phyloP scores from a whole-genome alignment of 78 protist genomes.

The Dictyostelium intermedium region DNA sequence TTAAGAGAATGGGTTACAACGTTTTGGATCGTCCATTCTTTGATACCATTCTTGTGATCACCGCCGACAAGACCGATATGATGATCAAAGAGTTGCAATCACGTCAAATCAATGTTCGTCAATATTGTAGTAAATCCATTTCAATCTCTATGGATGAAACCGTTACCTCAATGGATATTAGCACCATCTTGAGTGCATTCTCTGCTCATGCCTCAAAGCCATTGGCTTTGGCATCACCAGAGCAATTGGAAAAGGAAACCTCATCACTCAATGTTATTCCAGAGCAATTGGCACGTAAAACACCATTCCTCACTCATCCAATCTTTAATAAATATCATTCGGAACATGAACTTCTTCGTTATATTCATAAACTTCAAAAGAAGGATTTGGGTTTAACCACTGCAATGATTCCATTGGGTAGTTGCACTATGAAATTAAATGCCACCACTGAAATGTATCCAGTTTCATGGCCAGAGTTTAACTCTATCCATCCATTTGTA shows the following conservation, averaged over 20 bases:
- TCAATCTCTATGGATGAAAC: slow-evolving; percentile 93
- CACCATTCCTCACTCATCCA: slow-evolving; percentile 86
- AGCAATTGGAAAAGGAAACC: slow-evolving; percentile 1
- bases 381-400: slow-evolving; percentile 91
- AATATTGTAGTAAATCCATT: slow-evolving; percentile 63
- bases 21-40: slow-evolving; percentile 58
- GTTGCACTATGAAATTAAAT: slow-evolving; percentile 99
- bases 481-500: slow-evolving; percentile 97
- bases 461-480: slow-evolving; percentile 95
- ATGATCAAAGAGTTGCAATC: slow-evolving; percentile 45
- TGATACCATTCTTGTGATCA: slow-evolving; percentile 86
- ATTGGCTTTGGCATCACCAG: neutral
- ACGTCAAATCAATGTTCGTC: slow-evolving; percentile 88
- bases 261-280: neutral
- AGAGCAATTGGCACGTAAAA: slow-evolving; percentile 16
- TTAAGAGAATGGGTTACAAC: slow-evolving; percentile 61
- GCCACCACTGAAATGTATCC: slow-evolving; percentile 96
- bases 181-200: slow-evolving; percentile 54
- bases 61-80: neutral
- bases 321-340: slow-evolving; percentile 94
- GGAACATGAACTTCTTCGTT: slow-evolving; percentile 95
- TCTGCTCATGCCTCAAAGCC: slow-evolving; percentile 43
- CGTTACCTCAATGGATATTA: slow-evolving; percentile 58
- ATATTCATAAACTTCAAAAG: slow-evolving; percentile 89
- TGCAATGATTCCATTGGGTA: slow-evolving; percentile 96